Percentiles rank a stretch among this genome's conserved stretches.
phyloP scores from a whole-genome alignment of 352 stramenopile species.

The Phytophthora brassicae region DNA sequence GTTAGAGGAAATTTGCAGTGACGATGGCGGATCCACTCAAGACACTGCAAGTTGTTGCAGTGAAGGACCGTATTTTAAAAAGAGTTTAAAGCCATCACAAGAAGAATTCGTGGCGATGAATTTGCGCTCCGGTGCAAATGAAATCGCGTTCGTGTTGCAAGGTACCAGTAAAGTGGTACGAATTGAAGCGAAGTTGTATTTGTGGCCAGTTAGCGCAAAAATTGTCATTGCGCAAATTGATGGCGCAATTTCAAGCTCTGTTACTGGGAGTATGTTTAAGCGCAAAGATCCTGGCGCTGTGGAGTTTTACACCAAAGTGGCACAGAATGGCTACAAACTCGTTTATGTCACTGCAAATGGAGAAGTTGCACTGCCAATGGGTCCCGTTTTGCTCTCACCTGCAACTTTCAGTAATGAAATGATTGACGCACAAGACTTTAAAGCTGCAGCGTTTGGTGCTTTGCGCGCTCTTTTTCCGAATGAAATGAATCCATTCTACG shows the following conservation, averaged over 20 bases:
- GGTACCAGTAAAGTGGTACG: slow-evolving; percentile 26
- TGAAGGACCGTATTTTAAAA: slow-evolving; percentile 53
- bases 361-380: slow-evolving; percentile 54
- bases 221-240: slow-evolving; percentile 86
- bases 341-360: slow-evolving; percentile 69
- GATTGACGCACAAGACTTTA: slow-evolving; percentile 62
- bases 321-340: slow-evolving; percentile 71
- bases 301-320: slow-evolving; percentile 72
- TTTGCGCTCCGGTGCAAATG: slow-evolving; percentile 61
- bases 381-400: slow-evolving; percentile 70
- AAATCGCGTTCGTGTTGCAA: slow-evolving; percentile 66
- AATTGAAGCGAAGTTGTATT: slow-evolving; percentile 61
- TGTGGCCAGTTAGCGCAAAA: slow-evolving; percentile 73
- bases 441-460: slow-evolving; percentile 61
- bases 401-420: slow-evolving; percentile 40
- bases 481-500: slow-evolving; percentile 84
- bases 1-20: slow-evolving; percentile 32
- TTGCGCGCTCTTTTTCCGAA: slow-evolving; percentile 68
- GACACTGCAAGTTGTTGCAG: slow-evolving; percentile 41
- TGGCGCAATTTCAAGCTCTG: slow-evolving; percentile 60
- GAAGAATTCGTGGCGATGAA: slow-evolving; percentile 61
- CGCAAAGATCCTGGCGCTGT: slow-evolving; percentile 48
- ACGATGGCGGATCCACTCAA: slow-evolving; percentile 35
- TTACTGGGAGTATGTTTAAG: slow-evolving; percentile 52
- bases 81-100: slow-evolving; percentile 63